Percentiles rank a stretch among this genome's conserved stretches.
Conservation (phyloP, 345 rosid genomes). For the Excoecaria agallocha region DNA sequence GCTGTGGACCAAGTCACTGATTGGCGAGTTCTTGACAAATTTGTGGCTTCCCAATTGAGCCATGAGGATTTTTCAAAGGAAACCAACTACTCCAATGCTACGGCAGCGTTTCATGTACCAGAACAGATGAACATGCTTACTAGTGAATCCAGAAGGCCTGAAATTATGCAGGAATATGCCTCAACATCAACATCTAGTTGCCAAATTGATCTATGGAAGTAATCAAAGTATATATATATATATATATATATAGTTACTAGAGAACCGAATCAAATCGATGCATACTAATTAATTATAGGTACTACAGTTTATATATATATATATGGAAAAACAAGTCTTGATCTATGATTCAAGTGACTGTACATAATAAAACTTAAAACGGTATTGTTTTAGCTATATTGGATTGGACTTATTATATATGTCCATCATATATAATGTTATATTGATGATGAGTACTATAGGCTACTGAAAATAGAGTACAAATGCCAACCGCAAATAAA, state of each 20-base stretch:
- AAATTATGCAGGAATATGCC: conserved; percentile 51
- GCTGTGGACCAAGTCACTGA: conserved; percentile 79
- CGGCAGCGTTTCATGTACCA: conserved; percentile 35
- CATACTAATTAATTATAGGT: conserved; percentile 49
- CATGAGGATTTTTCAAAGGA: conserved; percentile 61
- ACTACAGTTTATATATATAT: conserved; percentile 34
- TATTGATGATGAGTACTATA: conserved; percentile 18
- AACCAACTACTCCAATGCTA: conserved; percentile 27
- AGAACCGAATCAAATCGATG: conserved; percentile 6
- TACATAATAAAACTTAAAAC: conserved; percentile 56
- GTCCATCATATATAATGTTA: conserved; percentile 18
- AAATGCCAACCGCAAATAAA: conserved; percentile 30
- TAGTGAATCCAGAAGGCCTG: conserved; percentile 49
- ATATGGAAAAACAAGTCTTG: conserved; percentile 20
- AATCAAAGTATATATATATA: conserved; percentile 27
- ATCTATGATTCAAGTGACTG: conserved; percentile 37
- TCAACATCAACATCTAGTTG: conserved; percentile 68
- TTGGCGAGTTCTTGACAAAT: conserved; percentile 95
- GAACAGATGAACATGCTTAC: conserved; percentile 39
- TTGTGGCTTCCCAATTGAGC: conserved; percentile 95
- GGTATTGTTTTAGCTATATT: conserved; percentile 38
- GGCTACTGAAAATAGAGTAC: conserved; percentile 19
- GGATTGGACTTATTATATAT: conserved; percentile 23
- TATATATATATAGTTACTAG: conserved; percentile 5
- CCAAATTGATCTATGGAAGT: conserved; percentile 91